phyloP scores from a whole-genome alignment of 257 asterid genomes.

The Primulina eburnea region DNA sequence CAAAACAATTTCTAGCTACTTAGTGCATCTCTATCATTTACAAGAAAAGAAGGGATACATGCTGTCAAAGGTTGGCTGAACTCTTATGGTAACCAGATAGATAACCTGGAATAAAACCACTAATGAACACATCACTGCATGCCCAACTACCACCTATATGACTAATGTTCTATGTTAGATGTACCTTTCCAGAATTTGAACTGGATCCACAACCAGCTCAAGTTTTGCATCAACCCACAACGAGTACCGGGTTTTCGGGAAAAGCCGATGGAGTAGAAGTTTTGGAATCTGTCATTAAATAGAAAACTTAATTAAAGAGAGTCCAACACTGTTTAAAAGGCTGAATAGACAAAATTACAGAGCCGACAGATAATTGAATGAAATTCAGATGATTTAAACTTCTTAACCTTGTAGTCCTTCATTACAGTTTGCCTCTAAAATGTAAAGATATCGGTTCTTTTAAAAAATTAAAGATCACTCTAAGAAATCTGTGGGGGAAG shows the following conservation, averaged over 20 bases:
- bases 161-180: slow-evolving; percentile 8
- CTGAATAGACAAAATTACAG: neutral
- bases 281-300: slow-evolving; percentile 71
- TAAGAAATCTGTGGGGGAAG: neutral
- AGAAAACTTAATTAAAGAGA: slow-evolving; percentile 20
- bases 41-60: neutral
- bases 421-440: neutral
- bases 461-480: neutral
- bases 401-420: neutral
- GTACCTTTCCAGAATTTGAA: slow-evolving; percentile 87
- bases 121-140: neutral
- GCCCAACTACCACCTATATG: neutral
- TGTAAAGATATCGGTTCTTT: neutral
- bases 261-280: slow-evolving; percentile 84
- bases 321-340: neutral
- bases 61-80: neutral
- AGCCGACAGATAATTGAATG: neutral
- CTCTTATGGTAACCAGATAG: neutral
- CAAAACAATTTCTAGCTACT: no score
- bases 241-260: slow-evolving; percentile 80
- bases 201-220: slow-evolving; percentile 87
- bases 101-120: neutral
- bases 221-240: slow-evolving; percentile 95
- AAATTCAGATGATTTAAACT: neutral
- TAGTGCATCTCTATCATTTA: neutral